Evolutionary conservation across 371 early-diverging fungal species (phyloP).

Genomic region (Circinella umbellata): DNA sequence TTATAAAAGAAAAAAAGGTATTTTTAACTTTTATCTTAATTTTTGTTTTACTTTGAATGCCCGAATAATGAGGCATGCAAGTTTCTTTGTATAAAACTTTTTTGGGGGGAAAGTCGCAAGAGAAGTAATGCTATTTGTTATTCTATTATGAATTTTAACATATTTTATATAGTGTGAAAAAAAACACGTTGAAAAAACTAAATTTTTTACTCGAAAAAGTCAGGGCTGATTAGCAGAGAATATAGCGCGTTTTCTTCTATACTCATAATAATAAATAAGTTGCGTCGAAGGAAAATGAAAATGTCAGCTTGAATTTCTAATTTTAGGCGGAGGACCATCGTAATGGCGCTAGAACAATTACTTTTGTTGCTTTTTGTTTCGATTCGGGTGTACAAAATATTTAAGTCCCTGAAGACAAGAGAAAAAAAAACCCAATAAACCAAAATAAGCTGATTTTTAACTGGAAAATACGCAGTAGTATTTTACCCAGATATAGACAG

Average conservation of each 20-base stretch:
- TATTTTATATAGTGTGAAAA: too few species aligned
- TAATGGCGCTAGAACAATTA: neutral
- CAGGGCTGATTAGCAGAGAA: too few species aligned
- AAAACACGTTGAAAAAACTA: too few species aligned
- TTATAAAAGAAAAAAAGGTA: too few species aligned
- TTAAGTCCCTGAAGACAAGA: constrained; percentile 1
- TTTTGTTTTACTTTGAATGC: too few species aligned
- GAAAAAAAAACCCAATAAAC: neutral
- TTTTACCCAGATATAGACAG: neutral
- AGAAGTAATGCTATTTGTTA: too few species aligned
- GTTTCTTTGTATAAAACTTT: too few species aligned
- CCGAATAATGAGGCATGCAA: too few species aligned
- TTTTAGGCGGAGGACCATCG: constrained; percentile 2
- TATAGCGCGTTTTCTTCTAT: neutral
- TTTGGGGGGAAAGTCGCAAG: too few species aligned
- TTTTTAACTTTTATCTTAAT: too few species aligned
- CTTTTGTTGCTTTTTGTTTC: constrained; percentile 12
- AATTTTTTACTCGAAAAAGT: too few species aligned
- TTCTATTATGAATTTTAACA: too few species aligned
- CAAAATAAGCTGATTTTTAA: constrained; percentile 8
- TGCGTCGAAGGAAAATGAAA: neutral
- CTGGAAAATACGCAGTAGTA: neutral
- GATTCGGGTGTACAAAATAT: constrained; percentile 1
- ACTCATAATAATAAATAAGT: neutral
- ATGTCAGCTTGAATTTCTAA: constrained; percentile 10